phyloP scores from a whole-genome alignment of 768 basidiomycete genomes.

The Lentinula lateritia region DNA sequence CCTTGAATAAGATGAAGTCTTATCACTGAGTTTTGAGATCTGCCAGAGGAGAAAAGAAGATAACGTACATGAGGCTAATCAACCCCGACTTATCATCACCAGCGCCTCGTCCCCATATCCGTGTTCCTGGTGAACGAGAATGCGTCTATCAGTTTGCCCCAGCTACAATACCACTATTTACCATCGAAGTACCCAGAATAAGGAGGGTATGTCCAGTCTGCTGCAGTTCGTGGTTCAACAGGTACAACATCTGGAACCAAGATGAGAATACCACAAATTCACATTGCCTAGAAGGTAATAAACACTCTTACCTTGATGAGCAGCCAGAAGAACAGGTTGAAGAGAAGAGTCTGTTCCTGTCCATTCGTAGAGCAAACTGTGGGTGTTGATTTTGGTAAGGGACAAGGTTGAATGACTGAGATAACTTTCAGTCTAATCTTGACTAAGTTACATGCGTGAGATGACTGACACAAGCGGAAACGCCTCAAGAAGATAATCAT shows the following conservation, averaged over 20 bases:
- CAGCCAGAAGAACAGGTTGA: constrained; percentile 49
- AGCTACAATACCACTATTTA: background rate
- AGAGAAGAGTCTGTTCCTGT: constrained; percentile 38
- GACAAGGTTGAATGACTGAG: constrained; percentile 7
- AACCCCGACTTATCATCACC: constrained; percentile 50
- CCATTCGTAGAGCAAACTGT: constrained; percentile 54
- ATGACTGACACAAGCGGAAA: constrained; percentile 10
- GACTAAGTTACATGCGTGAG: background rate
- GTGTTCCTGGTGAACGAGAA: constrained; percentile 24
- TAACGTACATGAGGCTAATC: constrained; percentile 29
- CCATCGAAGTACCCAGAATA: constrained; percentile 46
- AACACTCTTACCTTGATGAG: constrained; percentile 38
- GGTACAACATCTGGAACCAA: constrained; percentile 43
- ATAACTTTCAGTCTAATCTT: too few relatives aligned
- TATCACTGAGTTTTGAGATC: background rate
- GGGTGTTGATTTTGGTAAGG: constrained; percentile 42
- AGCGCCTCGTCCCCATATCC: constrained; percentile 51
- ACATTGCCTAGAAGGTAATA: background rate
- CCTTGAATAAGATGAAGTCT: background rate
- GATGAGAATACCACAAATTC: background rate
- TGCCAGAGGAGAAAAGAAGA: background rate
- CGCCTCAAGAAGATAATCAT: constrained; percentile 8
- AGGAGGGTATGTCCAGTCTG: constrained; percentile 41
- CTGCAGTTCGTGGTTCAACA: constrained; percentile 39
- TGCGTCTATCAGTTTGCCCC: background rate